Percentiles rank a stretch among this genome's conserved stretches.
phyloP scores from a whole-genome alignment of 177 flowering plant species.

The Vitis hybrid region DNA sequence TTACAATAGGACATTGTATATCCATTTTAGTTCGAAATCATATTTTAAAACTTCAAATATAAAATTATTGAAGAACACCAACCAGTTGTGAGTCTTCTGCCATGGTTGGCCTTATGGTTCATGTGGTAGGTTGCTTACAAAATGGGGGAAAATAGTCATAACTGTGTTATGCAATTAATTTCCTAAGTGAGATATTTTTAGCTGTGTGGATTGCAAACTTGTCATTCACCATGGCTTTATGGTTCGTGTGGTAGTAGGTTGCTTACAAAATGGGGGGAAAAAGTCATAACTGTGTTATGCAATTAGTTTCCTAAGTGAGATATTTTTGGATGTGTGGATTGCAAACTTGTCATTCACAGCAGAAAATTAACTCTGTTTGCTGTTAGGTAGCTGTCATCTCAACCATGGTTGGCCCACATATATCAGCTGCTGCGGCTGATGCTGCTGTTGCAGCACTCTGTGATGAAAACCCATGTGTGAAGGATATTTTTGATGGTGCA shows the following conservation, averaged over 20 bases:
- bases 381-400: constrained; percentile 67
- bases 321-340: background rate
- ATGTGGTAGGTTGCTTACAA: too few species aligned
- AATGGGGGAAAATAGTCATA: too few species aligned
- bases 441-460: constrained; percentile 76
- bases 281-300: background rate
- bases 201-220: background rate
- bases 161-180: too few species aligned
- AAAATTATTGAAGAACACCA: background rate
- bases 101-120: background rate
- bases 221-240: background rate
- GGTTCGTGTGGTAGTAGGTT: too few species aligned
- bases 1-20: background rate
- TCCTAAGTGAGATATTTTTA: background rate
- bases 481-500: constrained; percentile 50
- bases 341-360: background rate
- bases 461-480: constrained; percentile 54
- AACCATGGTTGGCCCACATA: constrained; percentile 58
- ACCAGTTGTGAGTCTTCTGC: background rate
- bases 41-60: background rate
- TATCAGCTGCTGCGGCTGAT: constrained; percentile 76
- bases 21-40: too few species aligned
- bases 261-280: background rate
- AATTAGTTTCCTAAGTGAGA: background rate
- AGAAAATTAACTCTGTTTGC: constrained; percentile 11